Base-by-base conservation (phyloP, 345 rosid genomes). In the Populus nigra region DNA sequence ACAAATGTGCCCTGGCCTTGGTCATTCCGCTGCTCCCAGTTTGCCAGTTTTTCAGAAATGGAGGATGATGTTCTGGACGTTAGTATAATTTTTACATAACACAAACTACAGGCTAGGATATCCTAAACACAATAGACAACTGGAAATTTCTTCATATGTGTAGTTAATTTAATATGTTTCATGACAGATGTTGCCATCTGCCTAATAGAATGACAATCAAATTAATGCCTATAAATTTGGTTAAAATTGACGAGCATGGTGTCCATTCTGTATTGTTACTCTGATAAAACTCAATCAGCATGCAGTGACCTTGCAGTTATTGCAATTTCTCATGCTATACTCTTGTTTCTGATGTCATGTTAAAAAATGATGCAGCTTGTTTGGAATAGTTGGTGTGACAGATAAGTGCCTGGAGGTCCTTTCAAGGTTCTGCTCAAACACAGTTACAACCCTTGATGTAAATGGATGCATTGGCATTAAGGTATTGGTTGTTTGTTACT, bases 381-480 rank as follows among this genome's bases (percentile, higher is more conserved):
- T 93, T 78, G 97, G 97, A 79, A 93, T 93, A 90, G 90, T 93
- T 55, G 97, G 97, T 71, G 97, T 93, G 79, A 95, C 93, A 33
- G 94, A 95, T 82, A 90, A 72, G 80, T 90, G 94, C 84, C 83
- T 93, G 74, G 93, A 91, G 84, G 84, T 78, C 76, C 93, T 95
- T 65, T 90, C 93, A n/a, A 87, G 76, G 55, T 89, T 81, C 69
- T 95, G 96, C 85, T 89, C 94, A 15, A 85, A 77, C 55, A 86
- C 91, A 15, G 83, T 95, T 53, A 87, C 91, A 45, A 95, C 99
- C 45, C 93, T 95, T 53, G 98, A 94, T 79, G 97, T 94, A 49
- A 94, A 94, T 79, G 98, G 98, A 76, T 94, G 98, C 78, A 86
- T 89, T 47, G 90, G 92, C 82, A 91, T 95, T 75, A 95, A 95